A percentile compares a stretch with the other conserved stretches of the same genome.
phyloP scores from a whole-genome alignment of 2,329 filamentous ascomycete genomes.

The Aspergillus persii region DNA sequence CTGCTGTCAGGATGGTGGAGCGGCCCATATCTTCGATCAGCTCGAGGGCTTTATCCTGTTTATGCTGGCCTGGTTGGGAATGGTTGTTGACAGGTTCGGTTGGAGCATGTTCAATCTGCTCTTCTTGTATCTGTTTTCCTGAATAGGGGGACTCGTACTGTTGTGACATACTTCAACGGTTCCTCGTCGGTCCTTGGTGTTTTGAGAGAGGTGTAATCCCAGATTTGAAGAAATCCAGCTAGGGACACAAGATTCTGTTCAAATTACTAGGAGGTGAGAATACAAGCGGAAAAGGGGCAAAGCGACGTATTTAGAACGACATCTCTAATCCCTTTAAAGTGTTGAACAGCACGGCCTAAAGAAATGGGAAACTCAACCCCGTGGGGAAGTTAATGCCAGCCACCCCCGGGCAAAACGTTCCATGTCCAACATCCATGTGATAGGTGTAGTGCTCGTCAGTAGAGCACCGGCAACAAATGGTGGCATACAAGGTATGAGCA shows the following conservation, averaged over 20 bases:
- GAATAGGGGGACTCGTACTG: slow-evolving; percentile 10
- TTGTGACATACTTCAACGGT: slow-evolving; percentile 19
- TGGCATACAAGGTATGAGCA: neutral
- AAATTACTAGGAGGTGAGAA: neutral
- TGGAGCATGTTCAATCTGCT: slow-evolving; percentile 28
- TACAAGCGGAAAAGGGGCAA: neutral
- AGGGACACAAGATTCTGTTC: neutral
- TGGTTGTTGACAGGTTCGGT: slow-evolving; percentile 1
- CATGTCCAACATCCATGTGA: slow-evolving; percentile 13
- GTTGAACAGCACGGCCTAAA: neutral
- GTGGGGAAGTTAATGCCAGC: slow-evolving; percentile 24
- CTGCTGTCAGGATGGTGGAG: slow-evolving; percentile 49
- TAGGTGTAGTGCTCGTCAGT: neutral
- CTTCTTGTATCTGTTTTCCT: slow-evolving; percentile 21
- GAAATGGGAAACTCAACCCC: slow-evolving; percentile 17
- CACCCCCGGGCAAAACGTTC: slow-evolving; percentile 14
- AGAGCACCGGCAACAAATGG: neutral
- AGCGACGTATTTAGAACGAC: neutral
- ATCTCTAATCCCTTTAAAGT: neutral
- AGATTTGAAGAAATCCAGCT: neutral
- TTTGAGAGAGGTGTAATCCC: neutral
- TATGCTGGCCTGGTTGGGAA: neutral
- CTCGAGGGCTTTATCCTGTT: slow-evolving; percentile 50
- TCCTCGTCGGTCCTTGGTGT: slow-evolving; percentile 1
- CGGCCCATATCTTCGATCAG: slow-evolving; percentile 48